Percentiles rank a stretch among this genome's conserved stretches.
Evolutionary conservation across 1,284 basidiomycete species (phyloP).

Genomic region (Bondarzewia mesenterica): DNA sequence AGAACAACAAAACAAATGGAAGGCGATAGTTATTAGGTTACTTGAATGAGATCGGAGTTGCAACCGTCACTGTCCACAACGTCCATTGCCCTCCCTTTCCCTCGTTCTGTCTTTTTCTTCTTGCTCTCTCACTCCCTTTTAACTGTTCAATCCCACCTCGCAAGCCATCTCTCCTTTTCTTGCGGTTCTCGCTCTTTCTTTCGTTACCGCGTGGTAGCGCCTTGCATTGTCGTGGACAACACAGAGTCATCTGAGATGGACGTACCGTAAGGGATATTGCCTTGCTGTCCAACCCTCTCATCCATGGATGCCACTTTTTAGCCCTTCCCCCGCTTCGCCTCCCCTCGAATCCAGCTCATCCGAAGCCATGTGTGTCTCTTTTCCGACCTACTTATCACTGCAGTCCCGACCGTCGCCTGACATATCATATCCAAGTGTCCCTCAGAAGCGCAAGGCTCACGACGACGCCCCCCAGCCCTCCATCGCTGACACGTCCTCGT

Average conservation of each 20-base stretch:
- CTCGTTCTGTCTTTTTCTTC: background rate
- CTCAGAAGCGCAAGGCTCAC: conserved; percentile 11
- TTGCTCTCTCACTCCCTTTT: background rate
- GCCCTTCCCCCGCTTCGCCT: background rate
- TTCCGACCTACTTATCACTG: background rate
- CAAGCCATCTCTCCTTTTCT: no score
- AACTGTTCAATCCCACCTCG: no score
- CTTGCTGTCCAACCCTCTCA: no score
- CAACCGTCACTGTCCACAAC: background rate
- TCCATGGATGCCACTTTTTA: no score
- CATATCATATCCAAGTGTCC: conserved; percentile 3
- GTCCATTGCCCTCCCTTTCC: background rate
- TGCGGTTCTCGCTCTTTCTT: no score
- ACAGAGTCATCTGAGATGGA: no score
- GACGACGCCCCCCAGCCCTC: background rate
- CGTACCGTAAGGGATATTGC: no score
- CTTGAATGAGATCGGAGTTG: background rate
- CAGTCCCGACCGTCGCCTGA: background rate
- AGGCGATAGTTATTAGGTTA: background rate
- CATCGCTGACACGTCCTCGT: background rate
- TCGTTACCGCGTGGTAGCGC: no score
- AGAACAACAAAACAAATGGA: background rate
- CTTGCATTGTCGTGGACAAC: no score
- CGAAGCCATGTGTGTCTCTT: no score
- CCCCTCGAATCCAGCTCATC: background rate